Evolutionary conservation across 768 basidiomycete genomes (phyloP), one percentile per base, ranked within the genome.

Genomic region (Pholiota conissans): DNA sequence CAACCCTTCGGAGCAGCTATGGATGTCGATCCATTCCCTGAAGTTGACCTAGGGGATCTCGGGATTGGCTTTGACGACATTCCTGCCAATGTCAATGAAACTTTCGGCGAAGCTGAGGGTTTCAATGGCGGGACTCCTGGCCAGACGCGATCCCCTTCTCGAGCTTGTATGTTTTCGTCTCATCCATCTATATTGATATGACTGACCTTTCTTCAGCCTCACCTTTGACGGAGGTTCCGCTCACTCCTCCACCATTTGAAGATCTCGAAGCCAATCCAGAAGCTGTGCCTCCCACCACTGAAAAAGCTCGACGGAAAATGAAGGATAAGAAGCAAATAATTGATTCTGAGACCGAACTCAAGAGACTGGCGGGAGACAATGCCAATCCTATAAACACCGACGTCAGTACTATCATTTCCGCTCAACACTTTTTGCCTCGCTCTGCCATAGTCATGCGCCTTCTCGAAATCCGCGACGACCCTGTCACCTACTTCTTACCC

Each of bases 281-380:
- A 50, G 61, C 63, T 35, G 49, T 65, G 32, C 79, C 77, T 57
- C 68, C 65, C 66, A 34, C 56, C 35, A 50, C 62, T 28, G 59
- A 70, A 59, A 67, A 67, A 58, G 55, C 63, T 20, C 71, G 69
- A 57, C 62, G 60, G 37, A 82, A 86, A 71, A 62, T 71, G 32
- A 85, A 83, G 62, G 87, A 89, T 66, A 92, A 88, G 79, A 95
- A 90, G 72, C 89, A 91, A 62, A 91, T 95, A 45, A 90, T 96
- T 55, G 95, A 98, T 70, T 81, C 84, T n/a, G 84, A 93, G 42
- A 95, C 90, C 6, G 95, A 98, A 71, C 82, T 95, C 42, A 79
- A 82, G 40, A 85, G 85, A n/a, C 78, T 81, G 27, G 73, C 74
- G 27, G 78, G 74, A 51, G 78, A 86, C 22, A 84, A 82, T 22